A percentile compares a stretch with the other conserved stretches of the same genome.
phyloP scores from a whole-genome alignment of 768 basidiomycete genomes.

The Boletus tomentosulus region DNA sequence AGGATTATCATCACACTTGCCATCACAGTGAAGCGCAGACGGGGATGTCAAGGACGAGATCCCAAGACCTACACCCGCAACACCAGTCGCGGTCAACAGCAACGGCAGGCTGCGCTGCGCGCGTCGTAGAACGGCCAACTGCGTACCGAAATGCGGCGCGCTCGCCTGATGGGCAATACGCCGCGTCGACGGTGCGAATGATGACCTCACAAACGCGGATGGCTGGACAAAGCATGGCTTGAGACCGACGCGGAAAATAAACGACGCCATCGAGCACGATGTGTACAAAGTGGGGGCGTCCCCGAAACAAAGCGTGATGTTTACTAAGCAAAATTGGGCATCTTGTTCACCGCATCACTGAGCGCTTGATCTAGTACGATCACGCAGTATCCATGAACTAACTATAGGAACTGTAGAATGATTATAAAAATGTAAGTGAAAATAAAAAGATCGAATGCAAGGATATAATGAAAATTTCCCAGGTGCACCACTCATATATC shows the following conservation, averaged over 20 bases:
- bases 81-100: slow-evolving; percentile 29
- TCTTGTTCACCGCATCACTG: too few relatives aligned
- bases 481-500: too few relatives aligned
- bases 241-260: slow-evolving; percentile 19
- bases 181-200: slow-evolving; percentile 3
- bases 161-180: neutral
- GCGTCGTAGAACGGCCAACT: neutral
- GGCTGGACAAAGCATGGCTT: slow-evolving; percentile 4
- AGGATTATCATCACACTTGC: slow-evolving; percentile 30
- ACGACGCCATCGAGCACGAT: slow-evolving; percentile 8
- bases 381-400: too few relatives aligned
- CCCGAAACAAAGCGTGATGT: too few relatives aligned
- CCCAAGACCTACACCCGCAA: slow-evolving; percentile 45
- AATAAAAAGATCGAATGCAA: too few relatives aligned
- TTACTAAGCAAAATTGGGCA: too few relatives aligned
- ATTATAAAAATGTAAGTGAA: too few relatives aligned
- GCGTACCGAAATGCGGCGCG: neutral
- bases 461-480: too few relatives aligned
- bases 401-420: too few relatives aligned
- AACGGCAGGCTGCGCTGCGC: slow-evolving; percentile 8
- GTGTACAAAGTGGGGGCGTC: neutral
- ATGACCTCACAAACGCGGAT: neutral
- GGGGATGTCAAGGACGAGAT: slow-evolving; percentile 35
- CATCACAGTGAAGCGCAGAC: slow-evolving; percentile 47
- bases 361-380: too few relatives aligned